Base-by-base conservation (phyloP, 2,329 filamentous ascomycete genomes). In the Arthrobotrys pseudoclavata region DNA sequence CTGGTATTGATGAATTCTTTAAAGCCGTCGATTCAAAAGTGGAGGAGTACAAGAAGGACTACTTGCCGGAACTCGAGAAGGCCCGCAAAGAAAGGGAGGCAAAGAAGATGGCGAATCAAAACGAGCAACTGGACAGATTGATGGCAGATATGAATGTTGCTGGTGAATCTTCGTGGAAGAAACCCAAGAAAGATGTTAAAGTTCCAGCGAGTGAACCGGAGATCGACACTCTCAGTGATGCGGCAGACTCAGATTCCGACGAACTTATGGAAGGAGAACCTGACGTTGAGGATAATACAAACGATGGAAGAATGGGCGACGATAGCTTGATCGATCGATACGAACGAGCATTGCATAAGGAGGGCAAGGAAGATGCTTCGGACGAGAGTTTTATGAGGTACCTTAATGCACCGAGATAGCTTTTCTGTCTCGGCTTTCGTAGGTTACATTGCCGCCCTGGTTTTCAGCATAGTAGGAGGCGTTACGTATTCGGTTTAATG, bases 1-100 rank as follows among this genome's bases (percentile, higher is more conserved):
- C 92, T 0, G 96, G 96, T 2, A 89, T 99, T 34, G 92, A 96
- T 74, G 93, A 97, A 24, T 99, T 99, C 84, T 98, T 99, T 83
- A 88, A 90, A 48, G 94, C 95, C 0, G 94, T 99, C 0, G 87
- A 91, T 80, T 90, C 91, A 78, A 99, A 99, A 86, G 90, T 91
- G 24, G 87, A 91, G 64, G 96, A 99, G 83, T 99, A 98, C 82
- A 88, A 93, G 82, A 87, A 89, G 4, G 95, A 98, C 83, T 99
- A 99, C 84, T 91, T 91, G 80, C 96, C 96, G 0, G 96, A 98
- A 84, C 87, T 98, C 70, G 93, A 97, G 84, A 89, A 90, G 79
- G 89, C 92, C 82, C 87, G 90, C 79, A 88, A 89, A 76, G 90
- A 95, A 83, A 88, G 94, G 24, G 96, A 77, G 88, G 91, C 78